A percentile compares a stretch with the other conserved stretches of the same genome.
These are phyloP conservation scores for Boletellus ananas DNA, from an alignment of 768 basidiomycete species.

Conservation along the genomic window DNA sequence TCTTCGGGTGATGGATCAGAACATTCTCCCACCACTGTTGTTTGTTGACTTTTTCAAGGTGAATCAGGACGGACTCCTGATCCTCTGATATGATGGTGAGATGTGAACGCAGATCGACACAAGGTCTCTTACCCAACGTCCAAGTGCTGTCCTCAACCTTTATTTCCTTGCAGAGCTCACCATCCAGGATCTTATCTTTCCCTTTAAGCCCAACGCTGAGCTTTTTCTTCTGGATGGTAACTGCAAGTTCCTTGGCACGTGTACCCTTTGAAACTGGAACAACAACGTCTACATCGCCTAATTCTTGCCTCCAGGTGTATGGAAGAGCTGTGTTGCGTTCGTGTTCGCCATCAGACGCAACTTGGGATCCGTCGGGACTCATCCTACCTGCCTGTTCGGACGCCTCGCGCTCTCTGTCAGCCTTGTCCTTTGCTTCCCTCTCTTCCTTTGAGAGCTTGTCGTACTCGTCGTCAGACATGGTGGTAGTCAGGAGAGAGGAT, in stretches of 20 bases:
- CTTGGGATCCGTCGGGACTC: slow-evolving; percentile 10
- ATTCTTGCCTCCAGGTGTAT: slow-evolving; percentile 87
- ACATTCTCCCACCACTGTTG: slow-evolving; percentile 99
- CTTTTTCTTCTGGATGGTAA: slow-evolving; percentile 77
- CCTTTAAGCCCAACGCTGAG: slow-evolving; percentile 84
- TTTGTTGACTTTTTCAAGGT: slow-evolving; percentile 83
- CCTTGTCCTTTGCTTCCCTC: slow-evolving; percentile 67
- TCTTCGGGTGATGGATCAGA: slow-evolving; percentile 90
- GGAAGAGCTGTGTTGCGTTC: slow-evolving; percentile 62
- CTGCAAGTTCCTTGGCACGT: slow-evolving; percentile 66
- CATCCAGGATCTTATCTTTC: slow-evolving; percentile 79
- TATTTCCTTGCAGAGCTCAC: slow-evolving; percentile 89
- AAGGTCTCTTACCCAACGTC: slow-evolving; percentile 68
- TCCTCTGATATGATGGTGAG: slow-evolving; percentile 56
- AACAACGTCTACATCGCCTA: slow-evolving; percentile 79
- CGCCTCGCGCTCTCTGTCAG: slow-evolving; percentile 62
- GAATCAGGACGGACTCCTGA: slow-evolving; percentile 63
- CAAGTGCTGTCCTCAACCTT: slow-evolving; percentile 97
- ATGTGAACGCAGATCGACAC: neutral
- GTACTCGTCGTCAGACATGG: slow-evolving; percentile 50
- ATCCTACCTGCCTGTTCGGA: slow-evolving; percentile 80
- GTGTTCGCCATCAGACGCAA: slow-evolving; percentile 14
- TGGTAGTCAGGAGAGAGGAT: slow-evolving; percentile 24
- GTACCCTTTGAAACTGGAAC: slow-evolving; percentile 88
- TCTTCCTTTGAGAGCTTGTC: slow-evolving; percentile 77